Percentiles rank a stretch among this genome's conserved stretches.
These are phyloP conservation scores for Kwoniella pini DNA, from an alignment of 768 basidiomycete genomes.

Conservation along the genomic window DNA sequence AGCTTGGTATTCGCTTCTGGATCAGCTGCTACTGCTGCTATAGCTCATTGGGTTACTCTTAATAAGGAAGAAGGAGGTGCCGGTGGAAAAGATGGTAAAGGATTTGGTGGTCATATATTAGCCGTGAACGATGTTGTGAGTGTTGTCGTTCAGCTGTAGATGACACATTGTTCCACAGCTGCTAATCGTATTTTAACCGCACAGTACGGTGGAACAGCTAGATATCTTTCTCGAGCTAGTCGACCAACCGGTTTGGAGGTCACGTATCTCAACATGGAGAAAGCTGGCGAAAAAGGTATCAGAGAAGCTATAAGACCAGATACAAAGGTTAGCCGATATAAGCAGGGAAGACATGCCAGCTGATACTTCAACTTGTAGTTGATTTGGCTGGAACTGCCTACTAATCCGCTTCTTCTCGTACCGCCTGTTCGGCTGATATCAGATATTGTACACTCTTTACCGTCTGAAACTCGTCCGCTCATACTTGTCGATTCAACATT, in stretches of 20 bases:
- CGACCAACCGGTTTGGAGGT: conserved; percentile 57
- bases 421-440: conserved; percentile 76
- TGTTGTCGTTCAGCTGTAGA: neutral
- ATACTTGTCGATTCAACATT: conserved; percentile 94
- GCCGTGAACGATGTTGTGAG: conserved; percentile 77
- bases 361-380: conserved; percentile 59
- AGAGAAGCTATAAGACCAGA: conserved; percentile 68
- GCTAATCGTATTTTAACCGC: conserved; percentile 8
- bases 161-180: no score
- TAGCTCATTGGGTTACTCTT: conserved; percentile 62
- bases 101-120: conserved; percentile 73
- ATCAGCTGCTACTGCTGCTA: conserved; percentile 78
- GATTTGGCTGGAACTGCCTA: conserved; percentile 93
- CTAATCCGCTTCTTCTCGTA: conserved; percentile 87
- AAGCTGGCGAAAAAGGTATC: conserved; percentile 65
- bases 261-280: conserved; percentile 80
- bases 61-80: conserved; percentile 47
- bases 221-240: conserved; percentile 55
- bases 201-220: conserved; percentile 82
- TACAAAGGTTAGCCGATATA: no score
- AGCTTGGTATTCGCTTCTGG: conserved; percentile 84
- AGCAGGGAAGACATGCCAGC: no score
- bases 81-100: conserved; percentile 57
- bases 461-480: conserved; percentile 59
- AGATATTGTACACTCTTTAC: conserved; percentile 64